Percentiles rank a stretch among this genome's conserved stretches.
These are phyloP conservation scores for Magnolia sinica DNA, from an alignment of 164 flowering plant species.

Conservation along the genomic window DNA sequence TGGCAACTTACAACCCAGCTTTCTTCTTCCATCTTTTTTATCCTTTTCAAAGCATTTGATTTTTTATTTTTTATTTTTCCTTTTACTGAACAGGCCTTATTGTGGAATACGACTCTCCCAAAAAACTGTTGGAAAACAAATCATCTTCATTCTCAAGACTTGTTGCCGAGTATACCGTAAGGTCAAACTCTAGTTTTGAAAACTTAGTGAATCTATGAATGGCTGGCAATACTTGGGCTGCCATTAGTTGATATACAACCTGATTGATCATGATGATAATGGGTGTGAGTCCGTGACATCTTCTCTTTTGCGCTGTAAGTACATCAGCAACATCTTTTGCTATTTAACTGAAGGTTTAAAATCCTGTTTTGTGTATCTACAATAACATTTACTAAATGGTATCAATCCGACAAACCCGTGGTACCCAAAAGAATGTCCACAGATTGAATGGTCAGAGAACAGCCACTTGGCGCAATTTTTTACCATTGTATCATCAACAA, in stretches of 20 bases:
- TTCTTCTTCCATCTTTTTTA: neutral
- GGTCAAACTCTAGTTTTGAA: slow-evolving; percentile 40
- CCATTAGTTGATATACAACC: neutral
- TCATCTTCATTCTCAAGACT: slow-evolving; percentile 67
- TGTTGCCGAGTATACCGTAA: slow-evolving; percentile 61
- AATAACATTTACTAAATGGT: neutral
- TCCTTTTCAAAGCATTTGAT: neutral
- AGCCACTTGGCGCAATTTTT: too few relatives aligned
- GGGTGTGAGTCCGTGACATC: neutral
- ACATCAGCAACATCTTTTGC: neutral
- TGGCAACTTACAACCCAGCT: slow-evolving; percentile 4
- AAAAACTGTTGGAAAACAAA: slow-evolving; percentile 54
- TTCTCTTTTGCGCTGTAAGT: neutral
- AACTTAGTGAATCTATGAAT: slow-evolving; percentile 1
- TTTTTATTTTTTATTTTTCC: neutral
- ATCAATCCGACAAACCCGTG: neutral
- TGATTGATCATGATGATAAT: neutral
- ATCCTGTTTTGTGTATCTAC: neutral
- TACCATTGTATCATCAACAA: too few relatives aligned
- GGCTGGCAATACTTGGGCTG: neutral
- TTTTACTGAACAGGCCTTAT: slow-evolving; percentile 43
- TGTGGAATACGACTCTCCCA: slow-evolving; percentile 59
- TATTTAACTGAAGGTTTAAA: too few relatives aligned
- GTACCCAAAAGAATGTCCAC: too few relatives aligned
- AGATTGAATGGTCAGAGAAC: too few relatives aligned